Base-by-base conservation (phyloP, 768 basidiomycete genomes). In the Tricholoma matsutake region DNA sequence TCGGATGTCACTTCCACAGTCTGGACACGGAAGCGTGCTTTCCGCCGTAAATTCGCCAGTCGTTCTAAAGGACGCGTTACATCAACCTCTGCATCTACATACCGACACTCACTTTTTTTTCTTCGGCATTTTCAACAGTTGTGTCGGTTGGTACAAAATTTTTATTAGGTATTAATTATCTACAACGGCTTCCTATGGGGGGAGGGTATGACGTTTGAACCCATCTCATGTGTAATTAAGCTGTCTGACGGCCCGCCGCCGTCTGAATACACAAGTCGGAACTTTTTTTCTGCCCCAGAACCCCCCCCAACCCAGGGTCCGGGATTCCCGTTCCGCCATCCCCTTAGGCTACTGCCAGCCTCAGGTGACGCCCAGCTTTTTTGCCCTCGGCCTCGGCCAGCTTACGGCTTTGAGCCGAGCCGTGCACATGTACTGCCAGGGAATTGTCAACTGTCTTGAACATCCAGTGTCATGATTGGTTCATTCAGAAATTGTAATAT, bases 31-130 rank as follows among this genome's bases (percentile, higher is more conserved):
- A 47, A 47, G 45, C 11, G 6, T 47, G 45, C 45, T 47, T 7
- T 47, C 45, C 10, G 16, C 8, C 1, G 18, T 47, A 47, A 9
- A 47, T 22, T 47, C 10, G 20, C 45, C 20, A 10, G 4, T 47
- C 1, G 18, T 22, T 22, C 45, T 47, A 10, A 20, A 47, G 18
- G 20, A 47, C 41, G 7, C n/a, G 7, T 43, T 43, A 43, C 16
- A 43, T 43, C 41, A 39, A 39, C 39, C 16, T 16, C 13, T 11
- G 16, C 39, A 8, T 16, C 11, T 41, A 10, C 1, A 6, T 41
- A 1, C 14, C 13, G 22, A 25, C 22, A 25, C 22, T 41, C 6
- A 13, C 5, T 58, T 82, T 65, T 77, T 53, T 53, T 52, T 52
- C 51, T 32, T 52, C n/a, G 20, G 51, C 22, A 25, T 25, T 25